Base-by-base conservation (phyloP, 139 green algal species). In the Microglena sp. region DNA sequence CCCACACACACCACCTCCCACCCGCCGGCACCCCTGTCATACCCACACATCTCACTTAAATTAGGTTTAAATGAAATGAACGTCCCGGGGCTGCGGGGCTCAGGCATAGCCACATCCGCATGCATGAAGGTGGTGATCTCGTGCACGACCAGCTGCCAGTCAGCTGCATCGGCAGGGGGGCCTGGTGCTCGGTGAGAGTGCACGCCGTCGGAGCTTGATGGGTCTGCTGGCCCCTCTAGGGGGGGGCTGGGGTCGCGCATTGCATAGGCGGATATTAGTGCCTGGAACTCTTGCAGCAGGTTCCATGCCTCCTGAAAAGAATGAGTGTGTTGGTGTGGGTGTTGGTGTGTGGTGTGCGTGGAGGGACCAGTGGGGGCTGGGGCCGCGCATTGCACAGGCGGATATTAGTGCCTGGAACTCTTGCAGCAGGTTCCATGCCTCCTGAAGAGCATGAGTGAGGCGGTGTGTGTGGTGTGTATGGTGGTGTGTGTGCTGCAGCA, bases 231-330 rank as follows among this genome's bases (percentile, higher is more conserved):
- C n/a, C n/a, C n/a, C n/a, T n/a, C n/a, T n/a, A n/a, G n/a, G n/a
- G n/a, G 26, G 55, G 56, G 55, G 55, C 28, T 3, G 24, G 24
- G 27, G 22, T 26, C 27, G 55, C 68, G 50, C 60, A 73, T 64
- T 4, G 55, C 53, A 56, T 71, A 85, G 56, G 64, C 71, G 7
- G 60, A 67, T 7, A 86, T 69, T 5, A 85, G 67, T 40, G 75
- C 71, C 55, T 84, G 65, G 40, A 90, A 79, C 74, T 89, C 79
- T 69, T 81, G 70, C 58, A 89, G 60, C 62, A 86, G 69, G 33
- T 79, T 72, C 56, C 72, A 72, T 8, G 61, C 44, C 60, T 66
- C 34, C 24, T 56, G 60, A 7, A 30, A n/a, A 27, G 30, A 60
- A 28, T 33, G 29, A 56, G 40, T 44, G 61, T 60, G 53, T 26